A percentile compares a stretch with the other conserved stretches of the same genome.
Evolutionary conservation across 805 yeast species (phyloP).

Genomic region (Hanseniaspora clermontiae): DNA sequence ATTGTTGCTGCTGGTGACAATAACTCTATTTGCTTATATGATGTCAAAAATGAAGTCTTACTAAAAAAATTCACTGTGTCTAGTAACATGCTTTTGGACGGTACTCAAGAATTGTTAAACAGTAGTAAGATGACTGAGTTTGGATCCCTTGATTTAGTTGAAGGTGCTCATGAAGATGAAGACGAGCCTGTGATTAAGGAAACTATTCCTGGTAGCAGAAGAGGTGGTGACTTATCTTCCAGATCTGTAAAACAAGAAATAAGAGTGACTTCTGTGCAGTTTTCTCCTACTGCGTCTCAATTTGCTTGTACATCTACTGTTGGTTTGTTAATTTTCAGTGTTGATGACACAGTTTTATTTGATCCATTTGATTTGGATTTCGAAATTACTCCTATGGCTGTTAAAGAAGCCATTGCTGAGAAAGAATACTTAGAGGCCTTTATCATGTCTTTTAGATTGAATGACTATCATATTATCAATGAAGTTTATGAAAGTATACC

Average conservation of each 20-base stretch:
- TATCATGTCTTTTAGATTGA: slow-evolving; percentile 86
- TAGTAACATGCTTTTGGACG: slow-evolving; percentile 78
- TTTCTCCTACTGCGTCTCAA: slow-evolving; percentile 80
- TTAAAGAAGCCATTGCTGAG: slow-evolving; percentile 46
- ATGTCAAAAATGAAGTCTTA: slow-evolving; percentile 75
- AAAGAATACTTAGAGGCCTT: slow-evolving; percentile 57
- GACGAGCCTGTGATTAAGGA: slow-evolving; percentile 34
- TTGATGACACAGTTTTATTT: slow-evolving; percentile 61
- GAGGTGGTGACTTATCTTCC: slow-evolving; percentile 66
- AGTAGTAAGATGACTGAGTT: slow-evolving; percentile 77
- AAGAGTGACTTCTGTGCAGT: slow-evolving; percentile 63
- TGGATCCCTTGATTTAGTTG: slow-evolving; percentile 71
- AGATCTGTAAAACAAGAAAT: slow-evolving; percentile 69
- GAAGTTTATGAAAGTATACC: slow-evolving; percentile 65
- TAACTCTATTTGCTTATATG: slow-evolving; percentile 82
- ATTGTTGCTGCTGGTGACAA: slow-evolving; percentile 90
- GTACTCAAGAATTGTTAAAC: slow-evolving; percentile 68
- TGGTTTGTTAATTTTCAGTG: slow-evolving; percentile 70
- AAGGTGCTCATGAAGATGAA: slow-evolving; percentile 72
- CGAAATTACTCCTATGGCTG: slow-evolving; percentile 76
- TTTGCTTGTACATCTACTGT: slow-evolving; percentile 95
- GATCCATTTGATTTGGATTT: slow-evolving; percentile 93
- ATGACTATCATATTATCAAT: slow-evolving; percentile 63
- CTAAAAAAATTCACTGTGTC: slow-evolving; percentile 74
- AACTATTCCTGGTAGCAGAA: slow-evolving; percentile 72